Percentiles rank a stretch among this genome's conserved stretches.
Conservation (phyloP, 192 early-diverging fungal species). For the Phycomyces nitens region DNA sequence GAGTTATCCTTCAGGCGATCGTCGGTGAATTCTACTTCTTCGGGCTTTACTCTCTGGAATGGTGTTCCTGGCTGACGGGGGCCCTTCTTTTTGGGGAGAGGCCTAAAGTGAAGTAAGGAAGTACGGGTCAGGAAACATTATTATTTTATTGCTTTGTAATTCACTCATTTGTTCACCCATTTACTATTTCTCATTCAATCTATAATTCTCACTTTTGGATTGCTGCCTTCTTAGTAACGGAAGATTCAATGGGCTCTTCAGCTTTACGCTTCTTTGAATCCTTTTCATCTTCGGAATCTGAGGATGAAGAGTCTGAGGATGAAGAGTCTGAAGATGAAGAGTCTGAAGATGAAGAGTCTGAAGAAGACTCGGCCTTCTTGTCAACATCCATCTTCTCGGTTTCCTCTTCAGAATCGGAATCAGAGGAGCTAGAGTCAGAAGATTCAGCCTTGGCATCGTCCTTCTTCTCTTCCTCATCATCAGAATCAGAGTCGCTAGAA, state of each 20-base stretch:
- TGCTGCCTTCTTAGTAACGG: conserved; percentile 10
- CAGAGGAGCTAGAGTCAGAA: conserved; percentile 16
- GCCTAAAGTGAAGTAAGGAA: not conserved
- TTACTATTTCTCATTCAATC: not conserved
- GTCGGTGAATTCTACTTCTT: conserved; percentile 77
- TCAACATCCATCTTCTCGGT: too few relatives aligned
- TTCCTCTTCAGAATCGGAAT: conserved; percentile 11
- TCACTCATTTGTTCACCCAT: not conserved
- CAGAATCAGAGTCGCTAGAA: too few relatives aligned
- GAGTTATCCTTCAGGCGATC: conserved; percentile 84
- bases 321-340: conserved; percentile 19
- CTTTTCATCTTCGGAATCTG: conserved; percentile 11
- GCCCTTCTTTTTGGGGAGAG: not conserved
- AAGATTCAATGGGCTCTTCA: conserved; percentile 24
- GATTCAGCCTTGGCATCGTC: conserved; percentile 12
- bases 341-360: not conserved
- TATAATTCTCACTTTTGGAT: not conserved
- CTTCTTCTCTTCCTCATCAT: too few relatives aligned
- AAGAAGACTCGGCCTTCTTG: not conserved
- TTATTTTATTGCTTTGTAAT: conserved; percentile 10
- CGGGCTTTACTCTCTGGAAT: conserved; percentile 80
- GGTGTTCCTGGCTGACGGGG: conserved; percentile 46
- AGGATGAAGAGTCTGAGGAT: conserved; percentile 19
- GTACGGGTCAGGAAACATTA: not conserved
- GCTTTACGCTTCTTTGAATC: conserved; percentile 44